Evolutionary conservation across 331 rosid species (phyloP).

Genomic region (Cydonia oblonga): DNA sequence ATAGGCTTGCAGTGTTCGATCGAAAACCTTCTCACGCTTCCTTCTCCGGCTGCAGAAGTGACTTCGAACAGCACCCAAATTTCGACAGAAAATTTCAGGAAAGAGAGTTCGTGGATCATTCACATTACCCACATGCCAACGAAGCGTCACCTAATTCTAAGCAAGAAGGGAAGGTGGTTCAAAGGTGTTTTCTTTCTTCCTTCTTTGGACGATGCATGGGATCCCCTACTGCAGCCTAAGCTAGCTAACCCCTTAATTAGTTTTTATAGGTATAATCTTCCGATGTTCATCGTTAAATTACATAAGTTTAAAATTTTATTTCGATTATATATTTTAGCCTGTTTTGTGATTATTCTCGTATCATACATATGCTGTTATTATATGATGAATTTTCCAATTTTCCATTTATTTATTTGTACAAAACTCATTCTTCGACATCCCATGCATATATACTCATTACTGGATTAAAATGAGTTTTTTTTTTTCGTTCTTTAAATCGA

Average conservation of each 20-base stretch:
- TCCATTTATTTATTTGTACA: not conserved
- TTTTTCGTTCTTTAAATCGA: too few relatives aligned
- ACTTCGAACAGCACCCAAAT: not conserved
- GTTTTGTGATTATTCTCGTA: not conserved
- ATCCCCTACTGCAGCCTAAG: not conserved
- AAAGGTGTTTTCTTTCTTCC: slow-evolving; percentile 2
- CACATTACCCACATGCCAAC: not conserved
- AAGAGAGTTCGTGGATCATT: not conserved
- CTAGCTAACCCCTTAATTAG: not conserved
- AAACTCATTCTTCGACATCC: not conserved
- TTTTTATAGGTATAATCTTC: not conserved
- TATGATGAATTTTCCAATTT: not conserved
- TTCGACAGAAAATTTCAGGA: not conserved
- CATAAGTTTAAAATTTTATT: not conserved
- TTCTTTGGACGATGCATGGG: slow-evolving; percentile 8
- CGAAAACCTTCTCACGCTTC: not conserved
- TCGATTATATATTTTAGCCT: not conserved
- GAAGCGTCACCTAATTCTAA: not conserved
- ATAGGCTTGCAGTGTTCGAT: not conserved
- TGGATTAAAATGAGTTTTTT: not conserved
- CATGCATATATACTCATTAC: not conserved
- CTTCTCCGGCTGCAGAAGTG: not conserved
- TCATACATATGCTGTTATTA: not conserved
- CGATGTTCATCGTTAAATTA: not conserved
- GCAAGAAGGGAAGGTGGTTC: not conserved